phyloP scores from a whole-genome alignment of 2,329 filamentous ascomycete genomes.

The Talaromyces sp. region DNA sequence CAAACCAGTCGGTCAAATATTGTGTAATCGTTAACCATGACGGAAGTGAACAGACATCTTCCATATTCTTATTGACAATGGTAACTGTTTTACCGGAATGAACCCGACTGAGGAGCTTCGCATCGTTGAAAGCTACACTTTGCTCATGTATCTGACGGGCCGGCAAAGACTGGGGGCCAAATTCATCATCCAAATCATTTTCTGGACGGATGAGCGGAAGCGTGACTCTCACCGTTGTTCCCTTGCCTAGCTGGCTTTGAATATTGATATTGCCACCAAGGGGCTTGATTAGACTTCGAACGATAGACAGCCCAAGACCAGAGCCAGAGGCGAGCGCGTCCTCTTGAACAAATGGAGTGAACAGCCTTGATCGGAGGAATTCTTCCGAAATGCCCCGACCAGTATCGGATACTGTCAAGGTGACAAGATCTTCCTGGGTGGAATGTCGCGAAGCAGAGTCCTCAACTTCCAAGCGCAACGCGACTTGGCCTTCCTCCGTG shows the following conservation, averaged over 20 bases:
- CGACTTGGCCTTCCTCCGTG: slow-evolving; percentile 43
- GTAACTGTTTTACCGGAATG: slow-evolving; percentile 28
- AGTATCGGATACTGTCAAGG: slow-evolving; percentile 59
- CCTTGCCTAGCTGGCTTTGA: slow-evolving; percentile 49
- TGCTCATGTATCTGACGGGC: slow-evolving; percentile 10
- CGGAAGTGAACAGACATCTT: slow-evolving; percentile 14
- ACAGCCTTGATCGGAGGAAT: slow-evolving; percentile 61
- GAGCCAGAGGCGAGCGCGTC: slow-evolving; percentile 59
- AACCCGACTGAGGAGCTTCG: slow-evolving; percentile 22
- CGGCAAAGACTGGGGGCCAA: slow-evolving; percentile 5
- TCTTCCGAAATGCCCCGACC: slow-evolving; percentile 64
- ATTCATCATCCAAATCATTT: slow-evolving; percentile 1
- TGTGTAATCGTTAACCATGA: slow-evolving; percentile 26
- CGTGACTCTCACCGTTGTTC: slow-evolving; percentile 52
- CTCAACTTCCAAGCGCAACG: slow-evolving; percentile 24
- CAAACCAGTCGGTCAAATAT: slow-evolving; percentile 40
- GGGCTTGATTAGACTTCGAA: slow-evolving; percentile 58
- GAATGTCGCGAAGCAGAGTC: slow-evolving; percentile 17
- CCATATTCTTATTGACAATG: slow-evolving; percentile 28
- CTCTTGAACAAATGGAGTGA: slow-evolving; percentile 65
- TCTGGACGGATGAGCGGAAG: slow-evolving; percentile 11
- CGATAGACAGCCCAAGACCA: slow-evolving; percentile 65
- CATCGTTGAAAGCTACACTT: slow-evolving; percentile 12
- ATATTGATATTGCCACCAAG: slow-evolving; percentile 60
- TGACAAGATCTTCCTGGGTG: slow-evolving; percentile 9